phyloP scores from a whole-genome alignment of 192 early-diverging fungal genomes.

The Backusella liffmaniae region DNA sequence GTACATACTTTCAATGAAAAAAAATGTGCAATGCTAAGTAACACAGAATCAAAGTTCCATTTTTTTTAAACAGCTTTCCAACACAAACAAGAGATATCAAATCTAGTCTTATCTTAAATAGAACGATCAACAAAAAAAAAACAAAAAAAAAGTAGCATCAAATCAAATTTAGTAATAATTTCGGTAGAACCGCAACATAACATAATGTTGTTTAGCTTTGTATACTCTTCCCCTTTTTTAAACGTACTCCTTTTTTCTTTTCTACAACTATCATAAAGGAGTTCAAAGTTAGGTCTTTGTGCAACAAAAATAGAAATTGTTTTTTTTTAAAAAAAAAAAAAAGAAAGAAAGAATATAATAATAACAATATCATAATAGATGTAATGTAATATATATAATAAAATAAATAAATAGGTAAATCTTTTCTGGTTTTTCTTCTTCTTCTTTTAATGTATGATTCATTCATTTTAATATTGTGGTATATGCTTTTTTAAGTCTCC shows the following conservation, averaged over 20 bases:
- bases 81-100: not conserved
- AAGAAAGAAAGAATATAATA: not conserved
- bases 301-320: not conserved
- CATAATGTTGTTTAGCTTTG: not conserved
- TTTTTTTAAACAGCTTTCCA: not conserved
- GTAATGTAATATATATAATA: not conserved
- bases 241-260: not conserved
- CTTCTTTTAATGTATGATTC: not conserved
- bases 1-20: not conserved
- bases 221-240: not conserved
- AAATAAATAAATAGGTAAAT: not conserved
- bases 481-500: conserved; percentile 8
- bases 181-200: not conserved
- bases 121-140: conserved; percentile 6
- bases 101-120: not conserved
- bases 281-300: not conserved
- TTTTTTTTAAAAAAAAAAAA: not conserved
- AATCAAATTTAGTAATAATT: not conserved
- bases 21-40: not conserved
- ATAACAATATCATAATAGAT: not conserved
- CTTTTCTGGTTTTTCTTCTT: not conserved
- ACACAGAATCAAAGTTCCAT: not conserved
- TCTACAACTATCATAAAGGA: not conserved
- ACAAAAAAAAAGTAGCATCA: not conserved
- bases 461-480: not conserved